Evolutionary conservation across 495 filamentous ascomycete genomes (phyloP).

Genomic region (Poronia punctata): DNA sequence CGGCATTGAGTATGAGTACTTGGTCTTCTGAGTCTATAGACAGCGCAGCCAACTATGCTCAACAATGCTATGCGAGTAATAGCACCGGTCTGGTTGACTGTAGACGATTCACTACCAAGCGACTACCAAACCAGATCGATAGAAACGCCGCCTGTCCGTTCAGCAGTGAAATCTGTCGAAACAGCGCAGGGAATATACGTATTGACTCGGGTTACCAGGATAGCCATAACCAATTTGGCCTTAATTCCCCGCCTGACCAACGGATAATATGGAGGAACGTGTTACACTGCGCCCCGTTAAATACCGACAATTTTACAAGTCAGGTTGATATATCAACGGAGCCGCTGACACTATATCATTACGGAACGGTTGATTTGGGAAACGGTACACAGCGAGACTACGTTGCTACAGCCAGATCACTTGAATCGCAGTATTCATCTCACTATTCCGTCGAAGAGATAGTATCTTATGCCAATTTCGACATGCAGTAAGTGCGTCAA

Average conservation of each 20-base stretch:
- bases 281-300: slow-evolving; percentile 1
- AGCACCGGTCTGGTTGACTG: background rate
- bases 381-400: background rate
- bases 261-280: background rate
- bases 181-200: background rate
- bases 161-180: background rate
- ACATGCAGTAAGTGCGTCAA: background rate
- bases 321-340: background rate
- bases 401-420: background rate
- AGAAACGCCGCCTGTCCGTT: background rate
- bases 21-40: background rate
- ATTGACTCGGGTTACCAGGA: background rate
- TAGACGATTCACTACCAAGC: background rate
- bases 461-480: background rate
- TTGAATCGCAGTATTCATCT: background rate
- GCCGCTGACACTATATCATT: background rate
- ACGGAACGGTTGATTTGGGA: background rate
- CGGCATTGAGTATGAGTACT: background rate
- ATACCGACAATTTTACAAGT: background rate
- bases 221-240: slow-evolving; percentile 1
- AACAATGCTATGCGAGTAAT: background rate
- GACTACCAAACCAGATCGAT: background rate
- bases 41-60: slow-evolving; percentile 2
- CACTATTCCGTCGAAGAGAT: background rate
- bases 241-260: background rate